These are phyloP conservation scores for Exophiala sideris DNA, from an alignment of 2,329 filamentous ascomycete genomes.

Conservation along the genomic window DNA sequence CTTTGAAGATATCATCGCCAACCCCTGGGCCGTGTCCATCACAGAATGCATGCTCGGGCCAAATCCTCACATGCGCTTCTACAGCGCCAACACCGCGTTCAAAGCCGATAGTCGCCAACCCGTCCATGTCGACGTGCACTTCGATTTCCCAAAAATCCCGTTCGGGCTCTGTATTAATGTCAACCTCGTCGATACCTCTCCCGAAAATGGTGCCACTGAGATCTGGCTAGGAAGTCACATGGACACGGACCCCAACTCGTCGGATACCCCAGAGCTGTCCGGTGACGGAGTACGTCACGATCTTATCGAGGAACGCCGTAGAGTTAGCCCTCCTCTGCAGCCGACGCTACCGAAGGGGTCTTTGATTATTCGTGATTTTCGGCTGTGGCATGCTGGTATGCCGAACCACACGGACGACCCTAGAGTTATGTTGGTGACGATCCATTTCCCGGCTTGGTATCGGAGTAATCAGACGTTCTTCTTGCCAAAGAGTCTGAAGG, in stretches of 20 bases:
- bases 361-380: neutral
- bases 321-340: neutral
- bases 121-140: constrained; percentile 39
- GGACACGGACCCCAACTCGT: constrained; percentile 18
- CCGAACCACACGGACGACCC: neutral
- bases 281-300: neutral
- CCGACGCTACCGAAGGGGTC: neutral
- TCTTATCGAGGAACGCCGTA: neutral
- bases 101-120: constrained; percentile 37
- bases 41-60: constrained; percentile 36
- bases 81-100: constrained; percentile 40
- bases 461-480: too few relatives aligned
- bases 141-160: constrained; percentile 47
- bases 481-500: too few relatives aligned
- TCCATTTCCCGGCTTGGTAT: neutral
- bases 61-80: constrained; percentile 34
- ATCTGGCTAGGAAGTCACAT: constrained; percentile 49
- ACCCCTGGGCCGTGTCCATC: neutral
- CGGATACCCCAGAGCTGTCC: too few relatives aligned
- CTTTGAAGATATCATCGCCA: neutral
- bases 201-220: constrained; percentile 48
- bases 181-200: constrained; percentile 43
- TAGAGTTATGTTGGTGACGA: neutral
- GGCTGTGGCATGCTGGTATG: neutral
- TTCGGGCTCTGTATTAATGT: constrained; percentile 49